A percentile compares a stretch with the other conserved stretches of the same genome.
These are phyloP conservation scores for Phyllosticta citrichinensis DNA, from an alignment of 2,329 filamentous ascomycete genomes.

Conservation along the genomic window DNA sequence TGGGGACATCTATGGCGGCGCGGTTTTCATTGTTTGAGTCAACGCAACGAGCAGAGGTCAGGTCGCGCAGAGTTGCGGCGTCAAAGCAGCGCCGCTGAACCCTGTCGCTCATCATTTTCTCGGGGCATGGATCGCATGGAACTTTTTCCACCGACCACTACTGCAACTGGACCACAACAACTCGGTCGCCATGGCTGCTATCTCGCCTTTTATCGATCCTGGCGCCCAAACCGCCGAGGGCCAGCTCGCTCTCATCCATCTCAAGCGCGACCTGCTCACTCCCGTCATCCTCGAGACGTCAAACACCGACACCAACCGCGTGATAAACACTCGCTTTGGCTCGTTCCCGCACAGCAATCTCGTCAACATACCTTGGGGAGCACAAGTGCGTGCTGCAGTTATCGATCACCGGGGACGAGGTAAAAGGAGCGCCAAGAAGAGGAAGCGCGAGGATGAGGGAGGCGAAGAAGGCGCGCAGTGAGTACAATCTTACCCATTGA, in stretches of 20 bases:
- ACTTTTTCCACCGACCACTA: conserved; percentile 5
- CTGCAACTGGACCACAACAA: neutral
- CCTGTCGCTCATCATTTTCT: conserved; percentile 4
- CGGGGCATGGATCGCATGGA: conserved; percentile 1
- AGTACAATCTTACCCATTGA: neutral
- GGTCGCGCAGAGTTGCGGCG: conserved; percentile 3
- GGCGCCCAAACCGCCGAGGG: conserved; percentile 51
- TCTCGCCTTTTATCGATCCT: conserved; percentile 72
- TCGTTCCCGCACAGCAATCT: conserved; percentile 50
- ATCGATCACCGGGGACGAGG: conserved; percentile 89
- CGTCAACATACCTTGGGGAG: conserved; percentile 74
- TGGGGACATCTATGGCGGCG: conserved; percentile 9
- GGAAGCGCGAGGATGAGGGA: conserved; percentile 34
- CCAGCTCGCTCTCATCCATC: conserved; percentile 70
- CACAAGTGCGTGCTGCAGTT: conserved; percentile 77
- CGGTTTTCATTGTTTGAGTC: conserved; percentile 2
- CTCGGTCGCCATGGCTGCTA: conserved; percentile 2
- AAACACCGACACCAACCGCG: conserved; percentile 29
- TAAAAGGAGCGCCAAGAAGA: conserved; percentile 44
- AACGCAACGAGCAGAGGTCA: neutral
- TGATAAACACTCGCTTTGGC: conserved; percentile 84
- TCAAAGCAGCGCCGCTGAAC: conserved; percentile 1
- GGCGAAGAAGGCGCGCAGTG: conserved; percentile 23
- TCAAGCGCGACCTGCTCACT: conserved; percentile 77
- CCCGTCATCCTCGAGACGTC: conserved; percentile 50